Base-by-base conservation (phyloP, 805 yeast species). In the Candida wancherniae region DNA sequence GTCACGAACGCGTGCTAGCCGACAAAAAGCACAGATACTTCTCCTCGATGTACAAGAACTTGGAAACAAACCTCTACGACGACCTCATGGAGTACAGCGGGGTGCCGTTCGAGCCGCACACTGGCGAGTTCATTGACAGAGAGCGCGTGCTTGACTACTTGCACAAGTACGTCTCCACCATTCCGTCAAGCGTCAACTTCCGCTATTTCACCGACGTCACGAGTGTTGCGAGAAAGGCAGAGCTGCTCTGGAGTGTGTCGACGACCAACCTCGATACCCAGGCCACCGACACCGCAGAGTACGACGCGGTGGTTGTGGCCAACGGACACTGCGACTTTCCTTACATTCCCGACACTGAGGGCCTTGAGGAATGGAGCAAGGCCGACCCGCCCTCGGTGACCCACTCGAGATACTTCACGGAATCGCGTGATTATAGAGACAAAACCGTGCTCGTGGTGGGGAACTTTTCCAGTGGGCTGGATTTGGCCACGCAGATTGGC, bases 381-480 rank as follows among this genome's bases (percentile, higher is more conserved):
- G 27, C 28, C 13, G 42, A 36, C 25, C 62, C 65, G 1, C 36
- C 31, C 1, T 38, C 58, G 4, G 41, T 62, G 16, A 40, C 48
- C 26, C 68, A 62, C 43, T 57, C 65, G 15, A 58, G 60, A 38
- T 55, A 53, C 29, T 67, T 50, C 38, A 44, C 48, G 5, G 55
- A 61, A 15, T 33, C 50, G 7, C 31, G 24, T 5, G 39, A 27
- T 5, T 52, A 24, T 23, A 29, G 31, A 15, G 53, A 61, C 25
- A 65, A 57, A n/a, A 75, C 79, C 10, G 53, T 84, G 25, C 37
- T 45, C 15, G 69, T 84, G 5, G 73, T 84, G n/a, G 94, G 94
- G 0, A 80, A 78, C 45, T 76, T 80, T 8, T 81, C 92, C 2
- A 77, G 86, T 18, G 95, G 90, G 16, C 71, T 75, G 12, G 95